A percentile compares a stretch with the other conserved stretches of the same genome.
Conservation (phyloP, 108 stramenopile species). For the Cafeteria roenbergensis region DNA sequence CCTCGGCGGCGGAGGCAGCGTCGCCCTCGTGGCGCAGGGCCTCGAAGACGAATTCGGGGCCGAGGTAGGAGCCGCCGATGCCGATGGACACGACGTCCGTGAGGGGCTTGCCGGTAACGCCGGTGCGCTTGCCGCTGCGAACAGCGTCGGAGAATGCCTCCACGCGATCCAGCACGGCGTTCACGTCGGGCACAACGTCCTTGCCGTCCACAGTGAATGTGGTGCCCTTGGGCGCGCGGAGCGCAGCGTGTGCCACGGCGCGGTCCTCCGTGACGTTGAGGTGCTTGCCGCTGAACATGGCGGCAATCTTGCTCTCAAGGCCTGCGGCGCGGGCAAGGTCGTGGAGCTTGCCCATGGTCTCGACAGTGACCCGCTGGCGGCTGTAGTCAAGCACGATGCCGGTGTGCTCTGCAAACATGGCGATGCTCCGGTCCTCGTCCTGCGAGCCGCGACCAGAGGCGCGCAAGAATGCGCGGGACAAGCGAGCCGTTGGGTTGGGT, state of each 20-base stretch:
- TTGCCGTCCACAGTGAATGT: conserved; percentile 63
- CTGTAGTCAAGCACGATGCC: conserved; percentile 78
- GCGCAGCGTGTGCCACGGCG: conserved; percentile 88
- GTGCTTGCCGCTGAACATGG: conserved; percentile 74
- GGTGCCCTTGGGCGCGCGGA: conserved; percentile 50
- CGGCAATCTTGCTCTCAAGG: conserved; percentile 61
- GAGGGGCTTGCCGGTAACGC: conserved; percentile 86
- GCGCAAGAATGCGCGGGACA: too few species aligned
- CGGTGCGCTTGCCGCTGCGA: conserved; percentile 54
- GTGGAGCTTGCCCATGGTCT: conserved; percentile 74
- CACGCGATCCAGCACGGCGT: conserved; percentile 73
- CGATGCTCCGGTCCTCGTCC: conserved; percentile 12
- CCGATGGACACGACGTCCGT: conserved; percentile 86
- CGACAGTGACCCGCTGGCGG: conserved; percentile 79
- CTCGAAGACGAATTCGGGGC: conserved; percentile 92
- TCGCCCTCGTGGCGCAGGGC: conserved; percentile 80
- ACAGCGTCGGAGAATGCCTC: conserved; percentile 70
- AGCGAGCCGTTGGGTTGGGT: too few species aligned
- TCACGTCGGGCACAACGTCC: conserved; percentile 76
- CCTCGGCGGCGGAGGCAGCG: conserved; percentile 52
- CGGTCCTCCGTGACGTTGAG: conserved; percentile 93
- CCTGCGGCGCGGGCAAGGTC: conserved; percentile 69
- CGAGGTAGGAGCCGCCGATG: conserved; percentile 81
- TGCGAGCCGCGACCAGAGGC: neutral
- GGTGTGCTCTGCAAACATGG: neutral